Percentiles rank a stretch among this genome's conserved stretches.
phyloP scores from a whole-genome alignment of 768 basidiomycete species.

The Lentinula sp. region DNA sequence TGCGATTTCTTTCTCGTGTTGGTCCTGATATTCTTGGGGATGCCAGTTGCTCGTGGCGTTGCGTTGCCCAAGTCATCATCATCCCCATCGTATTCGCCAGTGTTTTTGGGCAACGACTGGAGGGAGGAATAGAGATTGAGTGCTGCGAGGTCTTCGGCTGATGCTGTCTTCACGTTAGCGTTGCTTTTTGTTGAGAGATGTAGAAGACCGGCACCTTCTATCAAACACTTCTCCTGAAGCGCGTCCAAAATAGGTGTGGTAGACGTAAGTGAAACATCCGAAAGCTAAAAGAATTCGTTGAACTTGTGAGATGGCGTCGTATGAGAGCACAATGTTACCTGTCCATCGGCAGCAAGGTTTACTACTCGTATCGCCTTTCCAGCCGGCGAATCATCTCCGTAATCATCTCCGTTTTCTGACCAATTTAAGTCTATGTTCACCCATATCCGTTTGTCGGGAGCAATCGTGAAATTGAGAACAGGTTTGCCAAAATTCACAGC shows the following conservation, averaged over 20 bases:
- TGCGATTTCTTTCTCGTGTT: slow-evolving; percentile 17
- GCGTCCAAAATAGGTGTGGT: background rate
- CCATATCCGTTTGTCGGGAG: slow-evolving; percentile 19
- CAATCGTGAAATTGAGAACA: slow-evolving; percentile 50
- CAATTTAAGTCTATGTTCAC: slow-evolving; percentile 49
- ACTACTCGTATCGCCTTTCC: slow-evolving; percentile 13
- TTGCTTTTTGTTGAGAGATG: background rate
- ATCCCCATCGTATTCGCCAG: background rate
- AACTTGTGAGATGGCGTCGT: background rate
- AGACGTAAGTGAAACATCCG: slow-evolving; percentile 2
- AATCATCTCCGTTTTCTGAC: slow-evolving; percentile 20
- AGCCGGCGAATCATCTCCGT: slow-evolving; percentile 11
- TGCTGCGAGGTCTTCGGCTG: background rate
- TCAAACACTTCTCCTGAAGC: slow-evolving; percentile 1
- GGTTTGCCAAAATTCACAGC: slow-evolving; percentile 50
- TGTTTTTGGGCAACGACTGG: slow-evolving; percentile 3
- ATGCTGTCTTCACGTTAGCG: background rate
- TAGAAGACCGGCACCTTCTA: background rate
- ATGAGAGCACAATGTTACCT: slow-evolving; percentile 3
- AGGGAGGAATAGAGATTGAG: background rate
- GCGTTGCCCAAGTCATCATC: background rate
- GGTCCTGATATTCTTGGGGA: slow-evolving; percentile 10
- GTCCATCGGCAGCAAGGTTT: slow-evolving; percentile 11
- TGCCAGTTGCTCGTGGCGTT: background rate
- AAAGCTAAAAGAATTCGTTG: background rate